phyloP scores from a whole-genome alignment of 2,329 filamentous ascomycete species.

The Colletotrichum camelliae region DNA sequence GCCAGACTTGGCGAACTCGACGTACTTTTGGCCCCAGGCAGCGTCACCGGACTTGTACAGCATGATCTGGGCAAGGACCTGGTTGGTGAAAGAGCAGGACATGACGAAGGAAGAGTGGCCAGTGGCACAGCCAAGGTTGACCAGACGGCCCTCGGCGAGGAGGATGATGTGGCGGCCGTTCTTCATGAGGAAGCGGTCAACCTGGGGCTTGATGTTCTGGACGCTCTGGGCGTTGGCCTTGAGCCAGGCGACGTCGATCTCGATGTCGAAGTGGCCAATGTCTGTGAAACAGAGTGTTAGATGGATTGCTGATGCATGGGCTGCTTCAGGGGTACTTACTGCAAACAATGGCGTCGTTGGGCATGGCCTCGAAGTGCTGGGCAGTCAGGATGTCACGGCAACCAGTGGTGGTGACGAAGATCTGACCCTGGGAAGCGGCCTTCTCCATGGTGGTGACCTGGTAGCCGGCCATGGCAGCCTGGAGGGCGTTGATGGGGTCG shows the following conservation, averaged over 20 bases:
- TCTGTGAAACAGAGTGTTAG: conserved; percentile 50
- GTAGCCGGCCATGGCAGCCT: conserved; percentile 96
- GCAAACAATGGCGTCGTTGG: conserved; percentile 98
- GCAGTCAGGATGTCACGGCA: conserved; percentile 97
- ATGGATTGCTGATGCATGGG: not conserved
- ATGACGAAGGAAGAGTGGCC: conserved; percentile 99
- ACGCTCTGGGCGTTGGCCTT: conserved; percentile 94
- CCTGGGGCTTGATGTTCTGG: conserved; percentile 99
- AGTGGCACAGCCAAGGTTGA: conserved; percentile 99
- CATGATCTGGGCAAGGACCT: conserved; percentile 99
- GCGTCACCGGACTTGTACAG: conserved; percentile 92
- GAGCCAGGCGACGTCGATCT: conserved; percentile 99
- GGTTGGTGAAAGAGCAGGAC: conserved; percentile 99
- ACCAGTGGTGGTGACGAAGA: conserved; percentile 98
- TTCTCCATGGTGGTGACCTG: conserved; percentile 99
- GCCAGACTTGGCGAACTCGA: conserved; percentile 92
- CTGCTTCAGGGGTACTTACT: conserved; percentile 59
- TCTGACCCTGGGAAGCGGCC: conserved; percentile 86
- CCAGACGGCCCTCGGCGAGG: conserved; percentile 95
- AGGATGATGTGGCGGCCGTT: conserved; percentile 97
- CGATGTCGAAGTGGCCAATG: conserved; percentile 99
- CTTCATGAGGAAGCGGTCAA: conserved; percentile 96
- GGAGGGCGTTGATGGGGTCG: conserved; percentile 99
- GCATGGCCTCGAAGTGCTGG: conserved; percentile 93
- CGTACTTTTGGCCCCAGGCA: conserved; percentile 90